A percentile compares a stretch with the other conserved stretches of the same genome.
Evolutionary conservation across 257 asterid genomes (phyloP).

Genomic region (Nicotiana attenuata): DNA sequence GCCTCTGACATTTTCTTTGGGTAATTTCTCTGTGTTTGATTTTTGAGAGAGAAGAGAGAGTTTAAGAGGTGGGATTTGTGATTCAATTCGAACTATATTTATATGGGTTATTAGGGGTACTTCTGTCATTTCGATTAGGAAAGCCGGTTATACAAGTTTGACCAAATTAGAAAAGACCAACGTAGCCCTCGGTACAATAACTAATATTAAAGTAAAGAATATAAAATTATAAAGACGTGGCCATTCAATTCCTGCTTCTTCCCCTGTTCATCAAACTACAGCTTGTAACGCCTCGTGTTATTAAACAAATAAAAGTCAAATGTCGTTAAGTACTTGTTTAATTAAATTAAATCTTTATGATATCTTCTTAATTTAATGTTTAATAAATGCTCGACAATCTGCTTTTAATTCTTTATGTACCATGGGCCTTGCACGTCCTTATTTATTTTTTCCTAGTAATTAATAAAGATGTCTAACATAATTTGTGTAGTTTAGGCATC

Average conservation of each 20-base stretch:
- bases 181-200: not conserved
- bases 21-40: not conserved
- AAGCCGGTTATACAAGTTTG: not conserved
- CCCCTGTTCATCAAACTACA: not conserved
- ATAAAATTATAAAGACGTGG: not conserved
- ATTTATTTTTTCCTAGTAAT: not conserved
- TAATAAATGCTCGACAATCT: not conserved
- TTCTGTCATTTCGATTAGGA: not conserved
- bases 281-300: not conserved
- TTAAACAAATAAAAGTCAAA: not conserved
- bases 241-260: not conserved
- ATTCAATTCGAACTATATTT: not conserved
- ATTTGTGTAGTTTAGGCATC: not conserved
- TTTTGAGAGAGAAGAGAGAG: not conserved
- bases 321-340: not conserved
- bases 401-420: not conserved
- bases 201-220: not conserved
- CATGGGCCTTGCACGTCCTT: not conserved
- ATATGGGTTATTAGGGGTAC: not conserved
- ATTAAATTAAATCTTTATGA: not conserved
- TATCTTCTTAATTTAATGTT: not conserved
- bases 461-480: not conserved
- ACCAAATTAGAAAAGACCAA: not conserved
- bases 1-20: constrained; percentile 43
- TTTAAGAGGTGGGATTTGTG: not conserved